Evolutionary conservation across 2,329 filamentous ascomycete genomes (phyloP).

Genomic region (Stylonectria norvegica): DNA sequence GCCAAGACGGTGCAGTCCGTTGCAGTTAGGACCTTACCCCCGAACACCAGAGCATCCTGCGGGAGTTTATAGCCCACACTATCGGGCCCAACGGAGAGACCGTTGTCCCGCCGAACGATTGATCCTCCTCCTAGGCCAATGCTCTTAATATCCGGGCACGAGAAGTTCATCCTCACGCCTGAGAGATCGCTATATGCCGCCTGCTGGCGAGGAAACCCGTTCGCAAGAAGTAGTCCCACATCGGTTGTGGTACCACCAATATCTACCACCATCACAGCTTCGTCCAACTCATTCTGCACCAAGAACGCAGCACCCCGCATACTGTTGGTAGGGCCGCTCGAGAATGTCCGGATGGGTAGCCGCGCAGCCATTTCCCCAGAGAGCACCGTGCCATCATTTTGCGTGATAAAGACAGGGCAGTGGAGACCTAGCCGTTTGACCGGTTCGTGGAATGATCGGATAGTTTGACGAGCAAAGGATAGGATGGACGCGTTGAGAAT

Average conservation of each 20-base stretch:
- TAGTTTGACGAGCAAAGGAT: slow-evolving; percentile 54
- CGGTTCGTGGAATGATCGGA: slow-evolving; percentile 52
- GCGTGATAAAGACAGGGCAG: slow-evolving; percentile 58
- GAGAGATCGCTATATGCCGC: slow-evolving; percentile 60
- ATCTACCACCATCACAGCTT: slow-evolving; percentile 58
- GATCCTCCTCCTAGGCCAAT: slow-evolving; percentile 60
- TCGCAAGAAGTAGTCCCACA: slow-evolving; percentile 57
- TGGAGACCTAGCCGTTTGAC: slow-evolving; percentile 46
- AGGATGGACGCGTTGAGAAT: slow-evolving; percentile 63
- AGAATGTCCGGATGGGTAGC: slow-evolving; percentile 60
- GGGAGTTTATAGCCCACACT: slow-evolving; percentile 58
- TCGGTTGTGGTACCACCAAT: slow-evolving; percentile 66
- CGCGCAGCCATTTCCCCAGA: slow-evolving; percentile 50
- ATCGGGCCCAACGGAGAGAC: slow-evolving; percentile 54
- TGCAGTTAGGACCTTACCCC: slow-evolving; percentile 53
- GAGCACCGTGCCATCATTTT: slow-evolving; percentile 62
- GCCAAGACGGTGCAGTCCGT: slow-evolving; percentile 51
- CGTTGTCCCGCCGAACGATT: slow-evolving; percentile 42
- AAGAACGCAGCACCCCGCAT: slow-evolving; percentile 62
- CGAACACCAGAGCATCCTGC: slow-evolving; percentile 54
- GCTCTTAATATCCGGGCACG: slow-evolving; percentile 55
- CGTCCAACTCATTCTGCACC: slow-evolving; percentile 33
- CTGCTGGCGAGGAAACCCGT: slow-evolving; percentile 61
- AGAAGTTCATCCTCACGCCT: slow-evolving; percentile 61
- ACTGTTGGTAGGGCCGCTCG: slow-evolving; percentile 61